Conservation (phyloP, 2,329 filamentous ascomycete genomes). For the Cryoendolithus antarcticus region DNA sequence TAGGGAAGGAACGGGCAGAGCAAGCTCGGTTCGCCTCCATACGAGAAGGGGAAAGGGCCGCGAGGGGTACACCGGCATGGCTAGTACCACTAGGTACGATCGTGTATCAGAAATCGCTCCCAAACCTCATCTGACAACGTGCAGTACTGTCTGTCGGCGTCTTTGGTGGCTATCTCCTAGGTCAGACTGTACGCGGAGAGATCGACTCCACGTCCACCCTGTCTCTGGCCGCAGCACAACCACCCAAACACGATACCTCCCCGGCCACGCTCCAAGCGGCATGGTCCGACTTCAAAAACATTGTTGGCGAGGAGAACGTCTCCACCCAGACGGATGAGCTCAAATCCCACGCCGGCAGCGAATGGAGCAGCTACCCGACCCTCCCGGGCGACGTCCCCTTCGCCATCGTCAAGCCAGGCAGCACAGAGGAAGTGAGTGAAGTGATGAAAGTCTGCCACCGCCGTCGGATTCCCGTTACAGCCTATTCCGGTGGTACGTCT, state of each 20-base stretch:
- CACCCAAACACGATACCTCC: slow-evolving; percentile 44
- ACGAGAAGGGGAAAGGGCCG: slow-evolving; percentile 18
- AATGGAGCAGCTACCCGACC: slow-evolving; percentile 45
- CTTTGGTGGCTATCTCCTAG: slow-evolving; percentile 43
- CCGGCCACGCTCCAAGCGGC: slow-evolving; percentile 50
- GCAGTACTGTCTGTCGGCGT: slow-evolving; percentile 40
- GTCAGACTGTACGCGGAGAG: slow-evolving; percentile 34
- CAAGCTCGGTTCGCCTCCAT: slow-evolving; percentile 37
- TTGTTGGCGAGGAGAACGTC: slow-evolving; percentile 51
- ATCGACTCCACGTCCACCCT: slow-evolving; percentile 41
- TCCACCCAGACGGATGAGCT: slow-evolving; percentile 46
- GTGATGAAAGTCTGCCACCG: slow-evolving; percentile 81
- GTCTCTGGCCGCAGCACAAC: slow-evolving; percentile 34
- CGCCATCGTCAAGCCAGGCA: slow-evolving; percentile 61
- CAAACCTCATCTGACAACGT: slow-evolving; percentile 1
- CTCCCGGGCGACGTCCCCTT: slow-evolving; percentile 34
- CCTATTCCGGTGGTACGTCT: slow-evolving; percentile 78
- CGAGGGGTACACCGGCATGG: slow-evolving; percentile 16
- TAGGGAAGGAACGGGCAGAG: slow-evolving; percentile 46
- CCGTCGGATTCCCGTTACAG: slow-evolving; percentile 70
- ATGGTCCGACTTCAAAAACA: slow-evolving; percentile 49
- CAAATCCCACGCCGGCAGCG: slow-evolving; percentile 46
- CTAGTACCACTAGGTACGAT: slow-evolving; percentile 20
- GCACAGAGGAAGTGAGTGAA: slow-evolving; percentile 70
- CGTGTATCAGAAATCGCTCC: background rate